Evolutionary conservation across 2,329 filamentous ascomycete species (phyloP).

Genomic region (Botrytis cinerea): DNA sequence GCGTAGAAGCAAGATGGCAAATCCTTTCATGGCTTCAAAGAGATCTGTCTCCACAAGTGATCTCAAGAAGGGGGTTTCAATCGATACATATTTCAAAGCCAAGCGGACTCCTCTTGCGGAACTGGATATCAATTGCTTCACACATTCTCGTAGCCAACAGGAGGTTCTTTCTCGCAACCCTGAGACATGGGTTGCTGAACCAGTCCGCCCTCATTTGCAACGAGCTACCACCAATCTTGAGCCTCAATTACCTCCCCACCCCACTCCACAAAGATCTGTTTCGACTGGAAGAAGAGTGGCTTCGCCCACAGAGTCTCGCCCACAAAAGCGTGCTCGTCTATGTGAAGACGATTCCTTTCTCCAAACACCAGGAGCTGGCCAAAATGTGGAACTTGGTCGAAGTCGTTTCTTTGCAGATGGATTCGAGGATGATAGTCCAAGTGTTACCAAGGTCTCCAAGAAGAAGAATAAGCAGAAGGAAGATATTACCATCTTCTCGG

Average conservation of each 20-base stretch:
- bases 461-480: constrained; percentile 48
- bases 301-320: constrained; percentile 46
- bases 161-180: constrained; percentile 56
- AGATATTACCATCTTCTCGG: constrained; percentile 53
- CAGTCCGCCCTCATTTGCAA: constrained; percentile 42
- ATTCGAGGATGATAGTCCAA: constrained; percentile 44
- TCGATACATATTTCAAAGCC: constrained; percentile 65
- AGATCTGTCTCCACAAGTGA: constrained; percentile 46
- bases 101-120: constrained; percentile 65
- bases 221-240: constrained; percentile 37
- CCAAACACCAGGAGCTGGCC: constrained; percentile 32
- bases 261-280: constrained; percentile 43
- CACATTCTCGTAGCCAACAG: constrained; percentile 65
- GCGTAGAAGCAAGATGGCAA: constrained; percentile 32
- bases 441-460: constrained; percentile 40
- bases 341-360: constrained; percentile 49
- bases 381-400: constrained; percentile 42
- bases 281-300: constrained; percentile 47
- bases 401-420: constrained; percentile 51
- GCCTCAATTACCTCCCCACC: constrained; percentile 41
- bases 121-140: constrained; percentile 67
- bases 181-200: constrained; percentile 56
- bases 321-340: constrained; percentile 52
- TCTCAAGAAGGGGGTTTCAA: constrained; percentile 60
- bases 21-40: constrained; percentile 30